These are phyloP conservation scores for Diplodia scrobiculata DNA, from an alignment of 2,329 filamentous ascomycete genomes.

Conservation along the genomic window DNA sequence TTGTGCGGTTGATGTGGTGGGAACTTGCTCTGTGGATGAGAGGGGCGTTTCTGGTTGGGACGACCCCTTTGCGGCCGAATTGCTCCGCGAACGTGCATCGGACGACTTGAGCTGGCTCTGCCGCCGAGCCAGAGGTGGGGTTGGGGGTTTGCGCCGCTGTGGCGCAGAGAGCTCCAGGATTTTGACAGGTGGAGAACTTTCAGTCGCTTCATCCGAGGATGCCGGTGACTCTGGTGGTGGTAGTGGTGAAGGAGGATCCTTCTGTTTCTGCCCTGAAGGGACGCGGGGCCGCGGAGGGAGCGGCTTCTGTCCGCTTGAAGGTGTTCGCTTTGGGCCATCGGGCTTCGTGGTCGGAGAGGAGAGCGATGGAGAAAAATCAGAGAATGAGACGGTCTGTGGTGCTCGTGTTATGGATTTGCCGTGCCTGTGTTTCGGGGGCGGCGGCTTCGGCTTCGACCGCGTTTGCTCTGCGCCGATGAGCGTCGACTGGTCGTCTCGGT, in stretches of 20 bases:
- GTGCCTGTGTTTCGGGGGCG: slow-evolving; percentile 71
- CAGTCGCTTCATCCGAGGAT: not conserved
- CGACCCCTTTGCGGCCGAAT: slow-evolving; percentile 42
- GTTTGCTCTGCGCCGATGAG: slow-evolving; percentile 36
- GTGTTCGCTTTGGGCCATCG: slow-evolving; percentile 35
- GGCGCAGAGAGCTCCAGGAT: slow-evolving; percentile 30
- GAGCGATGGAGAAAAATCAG: slow-evolving; percentile 38
- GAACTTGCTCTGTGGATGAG: slow-evolving; percentile 1
- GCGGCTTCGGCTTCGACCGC: slow-evolving; percentile 65
- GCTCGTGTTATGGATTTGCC: slow-evolving; percentile 61
- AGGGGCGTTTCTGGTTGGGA: slow-evolving; percentile 35
- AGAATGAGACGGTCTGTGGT: slow-evolving; percentile 44
- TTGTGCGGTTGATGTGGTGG: slow-evolving; percentile 1
- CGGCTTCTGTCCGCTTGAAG: slow-evolving; percentile 63
- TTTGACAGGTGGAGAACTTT: slow-evolving; percentile 12
- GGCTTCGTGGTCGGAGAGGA: slow-evolving; percentile 32
- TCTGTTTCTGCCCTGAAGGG: slow-evolving; percentile 3
- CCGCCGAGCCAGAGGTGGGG: slow-evolving; percentile 39
- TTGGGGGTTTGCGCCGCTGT: slow-evolving; percentile 32
- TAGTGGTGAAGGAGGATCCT: slow-evolving; percentile 16
- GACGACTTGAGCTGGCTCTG: slow-evolving; percentile 41
- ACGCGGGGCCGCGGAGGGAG: slow-evolving; percentile 57
- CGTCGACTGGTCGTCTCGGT: slow-evolving; percentile 48
- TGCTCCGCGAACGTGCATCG: slow-evolving; percentile 41
- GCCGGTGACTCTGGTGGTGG: not conserved